Evolutionary conservation across 2,329 filamentous ascomycete genomes (phyloP), one percentile per base, ranked within the genome.

Genomic region (Apiospora malaysiana): DNA sequence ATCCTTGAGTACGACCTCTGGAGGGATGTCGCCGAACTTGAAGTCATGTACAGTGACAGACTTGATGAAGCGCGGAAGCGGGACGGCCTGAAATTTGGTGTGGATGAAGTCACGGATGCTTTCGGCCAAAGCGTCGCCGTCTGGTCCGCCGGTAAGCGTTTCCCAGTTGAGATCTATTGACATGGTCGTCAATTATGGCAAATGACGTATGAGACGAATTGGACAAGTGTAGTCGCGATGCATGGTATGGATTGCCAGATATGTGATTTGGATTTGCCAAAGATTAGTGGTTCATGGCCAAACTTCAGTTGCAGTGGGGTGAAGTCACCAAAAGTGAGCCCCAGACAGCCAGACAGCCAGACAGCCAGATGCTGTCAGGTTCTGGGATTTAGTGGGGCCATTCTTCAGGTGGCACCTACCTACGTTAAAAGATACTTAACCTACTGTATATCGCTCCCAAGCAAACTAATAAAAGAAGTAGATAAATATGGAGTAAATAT

Each of bases 151-250:
- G 27, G 95, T 98, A 79, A 98, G 89, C 73, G 92, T 93, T 78
- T 96, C 92, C 96, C 96, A 99, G 83, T 97, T 94, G 81, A 99
- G 92, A 79, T 98, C 95, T 85, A 99, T 95, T 76, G 96, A 98
- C 96, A 99, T 99, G 65, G 2, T 67, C 27, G 32, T 23, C 18
- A 16, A 18, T 40, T 1, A 40, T 21, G 27, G 27, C 5, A 14
- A n/a, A 40, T 12, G 21, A 63, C 32, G 10, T 40, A 63, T 40
- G 56, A 40, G 21, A 40, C 32, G 5, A 63, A n/a, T n/a, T 14
- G 32, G 18, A 10, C 27, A 63, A 40, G 56, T 21, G 40, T 40
- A 63, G 9, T 37, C 27, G 32, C 37, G 56, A 40, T 63, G 32
- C 56, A 63, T 63, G 21, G 18, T n/a, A 8, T 23, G 56, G 32